Percentiles rank a stretch among this genome's conserved stretches.
Conservation (phyloP, 2,329 filamentous ascomycete genomes). For the Byssoonygena ceratinophila region DNA sequence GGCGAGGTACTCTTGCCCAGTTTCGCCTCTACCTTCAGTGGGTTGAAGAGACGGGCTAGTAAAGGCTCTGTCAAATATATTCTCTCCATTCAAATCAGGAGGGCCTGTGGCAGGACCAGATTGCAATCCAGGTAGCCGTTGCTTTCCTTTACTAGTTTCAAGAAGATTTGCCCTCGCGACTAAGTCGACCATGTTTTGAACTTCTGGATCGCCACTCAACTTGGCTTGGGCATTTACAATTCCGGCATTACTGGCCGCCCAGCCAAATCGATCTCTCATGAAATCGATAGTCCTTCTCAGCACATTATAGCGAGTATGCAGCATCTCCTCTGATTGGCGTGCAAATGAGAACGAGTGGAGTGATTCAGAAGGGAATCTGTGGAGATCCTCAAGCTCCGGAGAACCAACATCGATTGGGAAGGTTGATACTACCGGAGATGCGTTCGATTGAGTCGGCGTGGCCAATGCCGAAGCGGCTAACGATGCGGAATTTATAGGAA, state of each 20-base stretch:
- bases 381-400: conserved; percentile 71
- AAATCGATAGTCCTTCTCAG: conserved; percentile 91
- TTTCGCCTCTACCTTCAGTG: background rate
- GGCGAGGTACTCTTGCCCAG: conserved; percentile 1
- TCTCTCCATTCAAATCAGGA: conserved; percentile 58
- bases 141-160: conserved; percentile 48
- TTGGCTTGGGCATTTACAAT: conserved; percentile 76
- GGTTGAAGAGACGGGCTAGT: background rate
- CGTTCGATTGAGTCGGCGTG: conserved; percentile 56
- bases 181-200: conserved; percentile 83
- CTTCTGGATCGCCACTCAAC: conserved; percentile 69
- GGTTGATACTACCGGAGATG: conserved; percentile 44
- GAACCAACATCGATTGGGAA: conserved; percentile 56
- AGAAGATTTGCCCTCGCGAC: conserved; percentile 71
- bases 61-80: conserved; percentile 80
- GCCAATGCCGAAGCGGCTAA: conserved; percentile 54
- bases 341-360: conserved; percentile 97
- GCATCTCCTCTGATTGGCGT: conserved; percentile 81
- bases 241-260: conserved; percentile 62
- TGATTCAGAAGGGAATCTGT: conserved; percentile 87
- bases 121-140: conserved; percentile 37
- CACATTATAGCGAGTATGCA: conserved; percentile 86
- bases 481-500: conserved; percentile 52
- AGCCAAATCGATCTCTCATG: conserved; percentile 83
- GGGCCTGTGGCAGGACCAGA: conserved; percentile 69